phyloP scores from a whole-genome alignment of 805 yeast species.

The Metschnikowia lachancei region DNA sequence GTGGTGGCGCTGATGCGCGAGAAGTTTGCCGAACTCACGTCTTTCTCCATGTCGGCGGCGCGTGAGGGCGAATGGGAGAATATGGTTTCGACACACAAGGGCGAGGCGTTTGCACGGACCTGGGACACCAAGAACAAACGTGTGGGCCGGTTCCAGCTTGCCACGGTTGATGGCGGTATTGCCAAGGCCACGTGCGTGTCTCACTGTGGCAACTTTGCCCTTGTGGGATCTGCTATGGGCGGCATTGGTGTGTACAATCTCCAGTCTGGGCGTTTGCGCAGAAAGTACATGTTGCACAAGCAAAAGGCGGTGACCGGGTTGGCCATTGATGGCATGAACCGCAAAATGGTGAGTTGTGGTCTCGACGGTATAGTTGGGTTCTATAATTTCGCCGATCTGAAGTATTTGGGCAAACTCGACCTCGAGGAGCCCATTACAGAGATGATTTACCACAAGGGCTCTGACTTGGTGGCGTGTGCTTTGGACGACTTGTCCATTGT shows the following conservation, averaged over 20 bases:
- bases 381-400: conserved; percentile 75
- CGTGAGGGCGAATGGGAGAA: conserved; percentile 93
- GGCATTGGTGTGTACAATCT: conserved; percentile 81
- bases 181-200: conserved; percentile 78
- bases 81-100: conserved; percentile 82
- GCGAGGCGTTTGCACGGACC: conserved; percentile 79
- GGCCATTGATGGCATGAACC: conserved; percentile 86
- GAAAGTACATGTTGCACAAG: conserved; percentile 66
- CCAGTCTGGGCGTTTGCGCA: conserved; percentile 85
- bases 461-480: conserved; percentile 82
- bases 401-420: conserved; percentile 61
- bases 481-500: conserved; percentile 84
- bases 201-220: conserved; percentile 91
- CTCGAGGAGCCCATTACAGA: conserved; percentile 76
- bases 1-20: conserved; percentile 51
- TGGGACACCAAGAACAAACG: conserved; percentile 83
- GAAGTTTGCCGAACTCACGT: conserved; percentile 73
- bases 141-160: conserved; percentile 69
- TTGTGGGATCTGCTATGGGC: conserved; percentile 87
- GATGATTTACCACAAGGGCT: conserved; percentile 72
- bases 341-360: conserved; percentile 81
- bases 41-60: conserved; percentile 68
- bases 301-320: conserved; percentile 78
- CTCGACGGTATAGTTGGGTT: conserved; percentile 88
- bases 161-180: conserved; percentile 73